Evolutionary conservation across 139 green algal species (phyloP), one percentile per base, ranked within the genome.

Genomic region (Chlorella sp.): DNA sequence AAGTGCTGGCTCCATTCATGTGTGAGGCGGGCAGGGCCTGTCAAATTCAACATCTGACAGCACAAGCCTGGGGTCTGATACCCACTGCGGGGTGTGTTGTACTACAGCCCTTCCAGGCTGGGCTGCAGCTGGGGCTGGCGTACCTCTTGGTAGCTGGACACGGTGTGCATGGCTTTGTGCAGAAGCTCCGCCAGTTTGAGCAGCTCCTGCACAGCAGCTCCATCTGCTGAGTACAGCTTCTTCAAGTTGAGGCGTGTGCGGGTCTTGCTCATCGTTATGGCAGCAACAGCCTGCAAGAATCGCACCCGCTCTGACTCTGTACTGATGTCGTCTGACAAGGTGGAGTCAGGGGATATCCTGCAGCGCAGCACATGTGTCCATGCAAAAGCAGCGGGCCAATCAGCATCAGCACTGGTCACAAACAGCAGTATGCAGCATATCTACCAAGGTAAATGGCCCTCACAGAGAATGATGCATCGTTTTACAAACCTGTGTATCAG

Each of bases 241-340:
- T 92, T 92, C 5, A 95, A 83, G 80, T 96, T 92, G 10, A 96
- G 83, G 71, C 92, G 91, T 59, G 95, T 82, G 26, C 87, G 82
- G 0, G 88, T 82, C 62, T 91, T 91, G 35, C 80, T 85, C 4
- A 91, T 74, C 80, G 93, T 87, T n/a, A 88, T 72, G 61, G 86
- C 73, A 0, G 75, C 78, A 1, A 88, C 75, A 30, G 76, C 70
- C 51, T 92, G 82, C 20, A 97, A 69, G 71, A 96, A 96, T 23
- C 71, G 49, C 2, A 94, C 82, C 2, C 91, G 83, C 31, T 93
- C 85, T 5, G 60, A 35, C 69, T 93, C 89, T 31, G 85, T 94
- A 75, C 62, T 80, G 73, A 95, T 94, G 51, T 96, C 91, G 51
- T 92, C 86, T 0, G 73, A 67, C 22, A 95, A 73, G 62, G n/a